A percentile compares a stretch with the other conserved stretches of the same genome.
Evolutionary conservation across 371 early-diverging fungal genomes (phyloP).

Genomic region (Syncephalastrum contaminatum): DNA sequence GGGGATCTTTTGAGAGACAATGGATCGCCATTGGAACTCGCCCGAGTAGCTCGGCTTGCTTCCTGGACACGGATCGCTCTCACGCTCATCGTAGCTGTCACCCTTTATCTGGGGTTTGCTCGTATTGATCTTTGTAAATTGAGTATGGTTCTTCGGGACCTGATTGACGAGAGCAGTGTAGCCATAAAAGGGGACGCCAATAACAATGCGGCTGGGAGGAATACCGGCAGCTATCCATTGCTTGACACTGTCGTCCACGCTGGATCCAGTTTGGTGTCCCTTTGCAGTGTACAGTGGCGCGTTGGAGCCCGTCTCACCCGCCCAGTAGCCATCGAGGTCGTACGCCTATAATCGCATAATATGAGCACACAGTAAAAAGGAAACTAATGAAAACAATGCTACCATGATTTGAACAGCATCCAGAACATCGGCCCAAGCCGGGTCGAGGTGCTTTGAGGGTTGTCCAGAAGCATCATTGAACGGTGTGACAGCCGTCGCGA

Average conservation of each 20-base stretch:
- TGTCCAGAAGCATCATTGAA: constrained; percentile 16
- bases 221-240: constrained; percentile 59
- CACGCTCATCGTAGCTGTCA: constrained; percentile 18
- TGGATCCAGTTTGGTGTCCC: constrained; percentile 11
- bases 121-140: constrained; percentile 1
- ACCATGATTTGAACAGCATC: constrained; percentile 25
- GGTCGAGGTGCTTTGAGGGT: constrained; percentile 12
- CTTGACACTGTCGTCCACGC: constrained; percentile 24
- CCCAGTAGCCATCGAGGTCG: constrained; percentile 32
- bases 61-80: constrained; percentile 13
- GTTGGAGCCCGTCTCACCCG: constrained; percentile 46
- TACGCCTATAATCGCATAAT: constrained; percentile 24
- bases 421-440: constrained; percentile 10
- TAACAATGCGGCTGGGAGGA: constrained; percentile 45
- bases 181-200: constrained; percentile 63
- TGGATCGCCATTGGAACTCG: constrained; percentile 27
- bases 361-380: constrained; percentile 29
- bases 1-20: constrained; percentile 11
- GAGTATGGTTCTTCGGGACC: neutral
- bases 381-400: constrained; percentile 9
- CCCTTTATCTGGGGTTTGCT: constrained; percentile 17
- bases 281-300: constrained; percentile 49
- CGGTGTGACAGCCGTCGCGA: constrained; percentile 14
- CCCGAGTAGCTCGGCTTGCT: constrained; percentile 12
- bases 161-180: constrained; percentile 20